Evolutionary conservation across 2,329 filamentous ascomycete genomes (phyloP), one percentile per base, ranked within the genome.

Genomic region (Dactylellina parvicollis): DNA sequence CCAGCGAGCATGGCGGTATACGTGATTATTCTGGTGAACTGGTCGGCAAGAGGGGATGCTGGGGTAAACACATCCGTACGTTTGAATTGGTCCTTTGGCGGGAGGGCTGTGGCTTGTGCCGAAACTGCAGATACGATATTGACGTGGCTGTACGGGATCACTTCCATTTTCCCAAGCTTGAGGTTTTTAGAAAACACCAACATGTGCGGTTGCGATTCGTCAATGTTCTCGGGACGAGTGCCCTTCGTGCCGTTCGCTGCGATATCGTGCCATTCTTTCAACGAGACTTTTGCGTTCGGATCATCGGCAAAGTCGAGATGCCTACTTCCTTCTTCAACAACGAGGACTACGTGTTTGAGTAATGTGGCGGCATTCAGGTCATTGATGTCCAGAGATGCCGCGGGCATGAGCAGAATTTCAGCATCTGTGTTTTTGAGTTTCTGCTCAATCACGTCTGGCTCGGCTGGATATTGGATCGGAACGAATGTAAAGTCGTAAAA

Each of bases 251-350:
- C 84, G 60, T 83, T 83, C 26, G 83, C 81, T 16, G 88, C 86
- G 59, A 98, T 86, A 71, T 97, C 91, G 78, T 96, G 91, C 93
- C 94, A 99, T 12, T 94, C 95, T n/a, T 89, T 87, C 14, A 97
- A 90, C 64, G 90, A 90, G 73, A 96, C 84, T 74, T 85, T 88
- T n/a, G 75, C 74, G 16, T 69, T 75, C 3, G 74, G 65, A 20
- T 77, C 67, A 26, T 67, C 65, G 20, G 75, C 93, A 93, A 94
- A 99, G 81, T 96, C 93, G 85, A 99, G 90, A 79, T 98, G 94
- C 77, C 88, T 87, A 82, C 89, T 97, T 42, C 92, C 92, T 78
- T 92, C 87, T 78, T 97, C 94, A 3, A 96, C 92, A 10, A 97
- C 93, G 92, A 93, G 98, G 77, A 97, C 86, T 30, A 96, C 85